Conservation (phyloP, 2,329 filamentous ascomycete genomes). For the Tolypocladium endophyticum region DNA sequence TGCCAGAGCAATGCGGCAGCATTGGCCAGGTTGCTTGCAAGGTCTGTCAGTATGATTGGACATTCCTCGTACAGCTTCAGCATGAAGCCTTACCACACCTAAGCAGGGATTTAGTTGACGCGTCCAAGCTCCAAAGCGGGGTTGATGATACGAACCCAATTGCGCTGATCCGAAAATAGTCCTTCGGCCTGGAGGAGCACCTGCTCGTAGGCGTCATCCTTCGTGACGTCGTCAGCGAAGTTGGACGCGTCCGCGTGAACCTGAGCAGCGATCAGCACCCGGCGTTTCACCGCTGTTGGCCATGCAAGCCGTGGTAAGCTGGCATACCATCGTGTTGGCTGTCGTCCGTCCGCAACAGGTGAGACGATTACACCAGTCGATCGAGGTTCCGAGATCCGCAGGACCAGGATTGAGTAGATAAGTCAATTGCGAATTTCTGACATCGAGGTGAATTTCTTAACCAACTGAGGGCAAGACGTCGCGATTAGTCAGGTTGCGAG, state of each 20-base stretch:
- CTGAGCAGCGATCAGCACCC: conserved; percentile 21
- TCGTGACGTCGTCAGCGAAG: conserved; percentile 56
- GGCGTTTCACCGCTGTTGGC: no score
- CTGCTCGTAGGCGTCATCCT: conserved; percentile 64
- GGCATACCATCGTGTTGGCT: background rate
- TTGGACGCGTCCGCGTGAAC: conserved; percentile 73
- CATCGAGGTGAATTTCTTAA: conserved; percentile 3
- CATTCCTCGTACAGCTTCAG: background rate
- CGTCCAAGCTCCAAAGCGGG: background rate
- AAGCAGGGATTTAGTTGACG: background rate
- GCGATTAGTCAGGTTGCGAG: conserved; percentile 5
- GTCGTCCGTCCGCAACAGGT: background rate
- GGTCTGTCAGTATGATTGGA: background rate
- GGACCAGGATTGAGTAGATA: background rate
- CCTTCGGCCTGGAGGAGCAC: conserved; percentile 60
- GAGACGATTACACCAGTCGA: background rate
- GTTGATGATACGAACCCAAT: conserved; percentile 52
- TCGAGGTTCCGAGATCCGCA: background rate
- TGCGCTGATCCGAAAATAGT: conserved; percentile 61
- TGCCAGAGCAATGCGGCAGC: conserved; percentile 69
- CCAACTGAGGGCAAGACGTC: background rate
- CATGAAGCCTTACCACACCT: conserved; percentile 11
- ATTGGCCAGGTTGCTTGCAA: conserved; percentile 62
- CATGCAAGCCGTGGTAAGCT: background rate
- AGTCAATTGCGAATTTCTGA: background rate